Conservation (phyloP, 768 basidiomycete genomes). For the Gyrodon lividus region DNA sequence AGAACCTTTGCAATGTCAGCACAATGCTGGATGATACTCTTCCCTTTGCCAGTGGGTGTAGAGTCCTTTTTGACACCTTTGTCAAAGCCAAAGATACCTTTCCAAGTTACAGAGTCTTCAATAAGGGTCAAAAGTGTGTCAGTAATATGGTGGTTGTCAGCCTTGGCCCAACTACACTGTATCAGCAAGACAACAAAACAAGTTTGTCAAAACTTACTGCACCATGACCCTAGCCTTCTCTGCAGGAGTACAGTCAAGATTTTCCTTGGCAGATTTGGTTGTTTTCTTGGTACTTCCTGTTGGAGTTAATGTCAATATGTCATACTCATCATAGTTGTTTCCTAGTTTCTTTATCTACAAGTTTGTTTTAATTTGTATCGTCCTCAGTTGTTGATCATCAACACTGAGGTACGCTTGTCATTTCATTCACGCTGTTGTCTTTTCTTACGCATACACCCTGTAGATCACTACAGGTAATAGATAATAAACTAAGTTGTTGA, state of each 20-base stretch:
- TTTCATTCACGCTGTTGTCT: no score
- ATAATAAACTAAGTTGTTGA: no score
- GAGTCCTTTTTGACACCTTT: conserved; percentile 7
- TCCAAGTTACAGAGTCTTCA: conserved; percentile 12
- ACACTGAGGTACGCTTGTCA: no score
- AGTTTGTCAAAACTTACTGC: background rate
- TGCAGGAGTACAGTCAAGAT: background rate
- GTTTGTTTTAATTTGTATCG: no score
- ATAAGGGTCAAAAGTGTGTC: conserved; percentile 20
- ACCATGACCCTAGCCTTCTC: background rate
- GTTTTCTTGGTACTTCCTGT: background rate
- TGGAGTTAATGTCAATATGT: no score
- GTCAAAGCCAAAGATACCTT: conserved; percentile 20
- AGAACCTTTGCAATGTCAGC: conserved; percentile 5
- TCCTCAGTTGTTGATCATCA: no score
- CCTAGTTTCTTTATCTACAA: no score
- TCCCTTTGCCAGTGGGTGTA: conserved; percentile 2
- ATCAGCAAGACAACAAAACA: background rate
- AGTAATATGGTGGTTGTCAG: conserved; percentile 5
- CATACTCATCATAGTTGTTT: no score
- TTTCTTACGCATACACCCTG: no score
- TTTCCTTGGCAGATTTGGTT: background rate
- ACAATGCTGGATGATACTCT: background rate
- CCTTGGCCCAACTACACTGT: conserved; percentile 3
- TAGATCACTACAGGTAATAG: no score